A percentile compares a stretch with the other conserved stretches of the same genome.
phyloP scores from a whole-genome alignment of 2,329 filamentous ascomycete genomes.

The Chrysosporium queenslandicum region DNA sequence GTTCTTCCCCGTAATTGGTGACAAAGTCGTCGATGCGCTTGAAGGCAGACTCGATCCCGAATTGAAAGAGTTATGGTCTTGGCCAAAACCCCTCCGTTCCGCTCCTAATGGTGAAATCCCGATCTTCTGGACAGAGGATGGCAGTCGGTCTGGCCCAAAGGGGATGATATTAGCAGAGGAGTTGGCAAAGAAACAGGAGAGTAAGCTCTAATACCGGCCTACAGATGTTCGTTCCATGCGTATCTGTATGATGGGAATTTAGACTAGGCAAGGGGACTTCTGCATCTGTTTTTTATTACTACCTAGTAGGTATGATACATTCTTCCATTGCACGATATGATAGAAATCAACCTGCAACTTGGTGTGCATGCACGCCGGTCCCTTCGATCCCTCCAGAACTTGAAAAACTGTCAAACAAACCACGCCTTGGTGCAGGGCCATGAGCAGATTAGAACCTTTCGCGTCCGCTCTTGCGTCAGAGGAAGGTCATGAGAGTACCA shows the following conservation, averaged over 20 bases:
- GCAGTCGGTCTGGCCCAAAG: constrained; percentile 30
- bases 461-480: not conserved
- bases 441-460: not conserved
- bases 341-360: constrained; percentile 2
- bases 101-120: constrained; percentile 15
- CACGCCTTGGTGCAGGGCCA: not conserved
- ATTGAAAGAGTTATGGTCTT: constrained; percentile 36
- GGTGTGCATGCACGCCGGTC: not conserved
- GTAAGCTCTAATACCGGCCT: constrained; percentile 12
- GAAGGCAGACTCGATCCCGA: constrained; percentile 37
- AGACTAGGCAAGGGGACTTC: not conserved
- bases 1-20: constrained; percentile 46
- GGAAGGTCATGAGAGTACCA: constrained; percentile 6
- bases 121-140: constrained; percentile 30
- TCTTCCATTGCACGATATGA: constrained; percentile 2
- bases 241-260: not conserved
- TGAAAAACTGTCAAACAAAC: not conserved
- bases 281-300: constrained; percentile 15
- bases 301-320: constrained; percentile 10
- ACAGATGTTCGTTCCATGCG: not conserved
- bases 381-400: not conserved
- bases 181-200: constrained; percentile 25
- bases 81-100: constrained; percentile 22
- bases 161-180: constrained; percentile 32
- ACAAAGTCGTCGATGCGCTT: constrained; percentile 41